Conservation (phyloP, 768 basidiomycete species). For the Lentinus brumalis region DNA sequence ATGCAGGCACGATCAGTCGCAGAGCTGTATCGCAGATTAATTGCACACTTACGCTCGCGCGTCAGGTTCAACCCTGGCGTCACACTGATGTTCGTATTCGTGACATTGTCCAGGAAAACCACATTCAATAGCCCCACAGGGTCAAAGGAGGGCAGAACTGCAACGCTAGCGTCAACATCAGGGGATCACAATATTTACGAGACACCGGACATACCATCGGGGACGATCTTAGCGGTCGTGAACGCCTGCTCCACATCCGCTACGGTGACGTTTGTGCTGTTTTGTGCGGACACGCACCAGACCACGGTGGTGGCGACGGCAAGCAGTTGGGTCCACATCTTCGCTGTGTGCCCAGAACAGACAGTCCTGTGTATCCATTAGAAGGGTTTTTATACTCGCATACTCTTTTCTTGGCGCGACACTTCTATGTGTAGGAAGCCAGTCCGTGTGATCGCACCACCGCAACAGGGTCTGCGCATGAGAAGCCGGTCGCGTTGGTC, state of each 20-base stretch:
- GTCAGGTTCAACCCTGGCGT: constrained; percentile 17
- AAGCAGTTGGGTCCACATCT: constrained; percentile 6
- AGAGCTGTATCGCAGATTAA: background rate
- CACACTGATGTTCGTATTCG: constrained; percentile 11
- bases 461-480: background rate
- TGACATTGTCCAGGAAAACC: constrained; percentile 18
- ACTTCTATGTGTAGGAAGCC: background rate
- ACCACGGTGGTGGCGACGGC: constrained; percentile 3
- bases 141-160: constrained; percentile 18
- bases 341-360: background rate
- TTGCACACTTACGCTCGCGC: constrained; percentile 16
- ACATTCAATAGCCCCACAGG: constrained; percentile 18
- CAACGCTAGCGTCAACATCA: background rate
- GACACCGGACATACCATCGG: constrained; percentile 7
- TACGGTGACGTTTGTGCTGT: constrained; percentile 9
- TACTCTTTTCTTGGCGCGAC: constrained; percentile 5
- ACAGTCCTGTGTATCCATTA: background rate
- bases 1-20: background rate
- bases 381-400: constrained; percentile 2
- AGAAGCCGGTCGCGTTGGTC: constrained; percentile 10
- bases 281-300: constrained; percentile 9
- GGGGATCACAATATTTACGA: no score
- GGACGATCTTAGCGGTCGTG: constrained; percentile 14
- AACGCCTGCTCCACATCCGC: constrained; percentile 16
- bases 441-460: constrained; percentile 5